Conservation (phyloP, 164 flowering plant species). For the Liquidambar formosana region DNA sequence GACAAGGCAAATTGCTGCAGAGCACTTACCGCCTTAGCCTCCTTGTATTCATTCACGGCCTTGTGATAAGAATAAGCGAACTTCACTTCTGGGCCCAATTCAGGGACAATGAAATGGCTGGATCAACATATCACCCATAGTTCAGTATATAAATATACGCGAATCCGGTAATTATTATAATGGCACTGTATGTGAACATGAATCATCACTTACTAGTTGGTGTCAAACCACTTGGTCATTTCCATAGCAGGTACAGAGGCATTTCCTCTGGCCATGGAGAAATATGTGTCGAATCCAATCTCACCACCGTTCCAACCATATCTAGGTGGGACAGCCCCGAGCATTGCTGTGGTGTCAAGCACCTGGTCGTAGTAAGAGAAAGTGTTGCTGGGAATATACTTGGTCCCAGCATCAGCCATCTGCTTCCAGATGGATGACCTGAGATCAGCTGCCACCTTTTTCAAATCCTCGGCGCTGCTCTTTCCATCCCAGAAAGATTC, state of each 20-base stretch:
- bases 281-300: slow-evolving; percentile 74
- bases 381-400: slow-evolving; percentile 85
- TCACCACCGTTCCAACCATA: slow-evolving; percentile 78
- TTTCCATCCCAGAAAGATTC: slow-evolving; percentile 92
- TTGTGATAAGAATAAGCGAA: slow-evolving; percentile 92
- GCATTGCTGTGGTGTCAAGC: slow-evolving; percentile 79
- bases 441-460: slow-evolving; percentile 71
- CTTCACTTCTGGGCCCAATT: slow-evolving; percentile 84
- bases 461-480: slow-evolving; percentile 69
- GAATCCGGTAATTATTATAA: not conserved
- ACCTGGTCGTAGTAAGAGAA: slow-evolving; percentile 84
- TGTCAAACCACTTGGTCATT: slow-evolving; percentile 97
- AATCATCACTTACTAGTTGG: slow-evolving; percentile 78
- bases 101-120: slow-evolving; percentile 96
- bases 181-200: not conserved
- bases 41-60: slow-evolving; percentile 87
- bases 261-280: slow-evolving; percentile 92
- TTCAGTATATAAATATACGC: not conserved
- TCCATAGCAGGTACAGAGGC: slow-evolving; percentile 91
- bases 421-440: slow-evolving; percentile 82
- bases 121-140: not conserved
- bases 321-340: slow-evolving; percentile 79
- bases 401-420: slow-evolving; percentile 76
- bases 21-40: slow-evolving; percentile 73
- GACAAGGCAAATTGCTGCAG: no score